Evolutionary conservation across 768 basidiomycete species (phyloP).

Genomic region (Serendipita indica): DNA sequence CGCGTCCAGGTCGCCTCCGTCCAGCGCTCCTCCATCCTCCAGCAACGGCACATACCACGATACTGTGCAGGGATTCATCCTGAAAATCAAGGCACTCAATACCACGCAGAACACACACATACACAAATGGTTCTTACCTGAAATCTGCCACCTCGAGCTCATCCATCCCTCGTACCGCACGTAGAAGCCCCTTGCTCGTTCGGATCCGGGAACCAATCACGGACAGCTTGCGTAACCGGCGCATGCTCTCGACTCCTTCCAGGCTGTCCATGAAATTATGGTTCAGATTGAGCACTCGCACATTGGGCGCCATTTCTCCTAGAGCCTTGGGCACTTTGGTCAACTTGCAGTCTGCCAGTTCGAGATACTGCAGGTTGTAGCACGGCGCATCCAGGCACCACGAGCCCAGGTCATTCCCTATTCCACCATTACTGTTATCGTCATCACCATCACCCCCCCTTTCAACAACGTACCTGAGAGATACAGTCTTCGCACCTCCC

Average conservation of each 20-base stretch:
- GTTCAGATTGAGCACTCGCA: constrained; percentile 87
- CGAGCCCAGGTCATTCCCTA: constrained; percentile 56
- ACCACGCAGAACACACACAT: neutral
- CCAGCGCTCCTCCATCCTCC: constrained; percentile 23
- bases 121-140: constrained; percentile 37
- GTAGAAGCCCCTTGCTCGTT: constrained; percentile 58
- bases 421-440: constrained; percentile 6
- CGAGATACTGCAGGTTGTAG: constrained; percentile 84
- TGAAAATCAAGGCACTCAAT: constrained; percentile 16
- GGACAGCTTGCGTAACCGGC: constrained; percentile 65
- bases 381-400: constrained; percentile 47
- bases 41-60: constrained; percentile 90
- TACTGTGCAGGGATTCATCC: constrained; percentile 95
- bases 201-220: constrained; percentile 73
- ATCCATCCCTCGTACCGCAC: constrained; percentile 50
- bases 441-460: neutral
- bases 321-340: constrained; percentile 57
- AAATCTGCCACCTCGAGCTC: constrained; percentile 85
- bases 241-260: constrained; percentile 59
- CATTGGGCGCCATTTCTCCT: constrained; percentile 55
- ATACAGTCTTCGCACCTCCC: constrained; percentile 88
- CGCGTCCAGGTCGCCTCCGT: constrained; percentile 38
- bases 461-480: constrained; percentile 57
- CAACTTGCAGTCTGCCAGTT: constrained; percentile 76
- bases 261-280: constrained; percentile 76